Conservation (phyloP, 2,329 filamentous ascomycete genomes). For the Fusarium setosum region DNA sequence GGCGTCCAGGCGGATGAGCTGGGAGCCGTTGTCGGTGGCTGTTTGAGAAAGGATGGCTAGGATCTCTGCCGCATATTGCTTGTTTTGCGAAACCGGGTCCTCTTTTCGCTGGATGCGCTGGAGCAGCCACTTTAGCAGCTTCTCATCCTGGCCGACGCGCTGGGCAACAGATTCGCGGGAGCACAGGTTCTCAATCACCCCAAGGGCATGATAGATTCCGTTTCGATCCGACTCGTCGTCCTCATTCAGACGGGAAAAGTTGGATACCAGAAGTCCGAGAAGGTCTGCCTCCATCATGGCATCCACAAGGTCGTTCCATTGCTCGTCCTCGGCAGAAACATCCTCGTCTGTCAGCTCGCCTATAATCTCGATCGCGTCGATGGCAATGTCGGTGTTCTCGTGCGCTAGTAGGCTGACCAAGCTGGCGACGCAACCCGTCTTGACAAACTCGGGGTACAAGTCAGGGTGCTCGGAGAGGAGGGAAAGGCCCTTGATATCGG, state of each 20-base stretch:
- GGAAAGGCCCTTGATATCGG: conserved; percentile 86
- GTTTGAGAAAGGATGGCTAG: conserved; percentile 89
- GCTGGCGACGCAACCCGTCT: conserved; percentile 77
- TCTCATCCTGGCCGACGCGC: conserved; percentile 75
- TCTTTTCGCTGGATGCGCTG: conserved; percentile 78
- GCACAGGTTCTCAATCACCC: conserved; percentile 86
- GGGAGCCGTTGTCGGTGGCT: conserved; percentile 72
- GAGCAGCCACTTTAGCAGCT: conserved; percentile 81
- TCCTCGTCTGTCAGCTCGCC: conserved; percentile 95
- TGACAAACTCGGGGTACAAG: conserved; percentile 83
- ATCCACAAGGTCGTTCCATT: conserved; percentile 83
- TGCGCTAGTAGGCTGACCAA: conserved; percentile 87
- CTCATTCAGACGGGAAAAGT: conserved; percentile 85
- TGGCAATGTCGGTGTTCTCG: conserved; percentile 97
- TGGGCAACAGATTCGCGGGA: conserved; percentile 77
- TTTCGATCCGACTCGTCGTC: conserved; percentile 76
- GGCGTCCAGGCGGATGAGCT: conserved; percentile 74
- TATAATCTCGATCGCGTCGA: conserved; percentile 89
- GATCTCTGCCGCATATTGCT: conserved; percentile 93
- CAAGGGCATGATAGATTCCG: conserved; percentile 88
- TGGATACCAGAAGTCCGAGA: conserved; percentile 78
- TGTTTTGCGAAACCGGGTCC: conserved; percentile 82
- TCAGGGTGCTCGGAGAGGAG: conserved; percentile 89
- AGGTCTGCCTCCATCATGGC: conserved; percentile 76
- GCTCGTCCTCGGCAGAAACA: conserved; percentile 80